These are phyloP conservation scores for Exophiala calicioides DNA, from an alignment of 2,329 filamentous ascomycete species.

Conservation along the genomic window DNA sequence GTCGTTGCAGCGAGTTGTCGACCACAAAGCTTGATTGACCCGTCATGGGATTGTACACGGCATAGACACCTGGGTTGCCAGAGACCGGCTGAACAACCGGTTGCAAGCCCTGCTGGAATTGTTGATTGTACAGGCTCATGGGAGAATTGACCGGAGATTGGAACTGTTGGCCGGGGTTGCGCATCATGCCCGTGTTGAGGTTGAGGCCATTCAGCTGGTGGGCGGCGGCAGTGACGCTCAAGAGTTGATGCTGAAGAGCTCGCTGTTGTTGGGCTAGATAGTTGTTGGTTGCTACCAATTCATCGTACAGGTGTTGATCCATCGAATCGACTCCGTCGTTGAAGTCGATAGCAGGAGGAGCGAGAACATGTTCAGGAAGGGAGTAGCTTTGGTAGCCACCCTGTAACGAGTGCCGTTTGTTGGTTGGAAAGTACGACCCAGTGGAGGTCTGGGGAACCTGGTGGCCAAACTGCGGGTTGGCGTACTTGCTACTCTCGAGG, in stretches of 20 bases:
- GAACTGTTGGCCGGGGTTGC: slow-evolving; percentile 50
- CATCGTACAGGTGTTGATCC: slow-evolving; percentile 83
- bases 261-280: slow-evolving; percentile 95
- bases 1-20: slow-evolving; percentile 62
- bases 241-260: slow-evolving; percentile 88
- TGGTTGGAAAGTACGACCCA: slow-evolving; percentile 55
- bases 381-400: slow-evolving; percentile 63
- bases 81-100: slow-evolving; percentile 64
- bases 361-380: slow-evolving; percentile 80
- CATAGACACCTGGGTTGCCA: slow-evolving; percentile 73
- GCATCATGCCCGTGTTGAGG: slow-evolving; percentile 52
- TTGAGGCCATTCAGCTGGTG: slow-evolving; percentile 80
- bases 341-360: slow-evolving; percentile 77
- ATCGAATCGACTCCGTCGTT: slow-evolving; percentile 70
- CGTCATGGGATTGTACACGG: slow-evolving; percentile 81
- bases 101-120: slow-evolving; percentile 66
- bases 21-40: slow-evolving; percentile 81
- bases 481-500: slow-evolving; percentile 52
- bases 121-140: slow-evolving; percentile 64
- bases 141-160: slow-evolving; percentile 55
- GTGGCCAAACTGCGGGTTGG: slow-evolving; percentile 44
- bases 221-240: slow-evolving; percentile 77
- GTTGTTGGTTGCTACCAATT: slow-evolving; percentile 86
- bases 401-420: slow-evolving; percentile 40
- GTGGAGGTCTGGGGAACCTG: slow-evolving; percentile 62